Conservation (phyloP, 2,329 filamentous ascomycete species). For the Diaporthe citrichinensis region DNA sequence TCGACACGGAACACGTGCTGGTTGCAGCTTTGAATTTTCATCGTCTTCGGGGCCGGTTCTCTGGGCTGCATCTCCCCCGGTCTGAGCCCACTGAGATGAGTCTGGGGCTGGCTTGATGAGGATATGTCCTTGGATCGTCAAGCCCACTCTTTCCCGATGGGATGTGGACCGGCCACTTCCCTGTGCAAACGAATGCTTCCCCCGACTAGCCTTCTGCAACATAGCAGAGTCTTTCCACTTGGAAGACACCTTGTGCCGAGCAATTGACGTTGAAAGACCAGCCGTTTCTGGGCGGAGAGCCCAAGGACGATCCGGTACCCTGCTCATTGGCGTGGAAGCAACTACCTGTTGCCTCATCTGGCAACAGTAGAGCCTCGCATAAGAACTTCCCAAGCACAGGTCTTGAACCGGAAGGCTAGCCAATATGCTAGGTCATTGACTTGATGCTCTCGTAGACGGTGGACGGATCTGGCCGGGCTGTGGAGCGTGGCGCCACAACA, state of each 20-base stretch:
- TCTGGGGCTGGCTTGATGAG: not conserved
- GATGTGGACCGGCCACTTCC: constrained; percentile 1
- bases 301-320: not conserved
- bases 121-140: not conserved
- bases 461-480: constrained; percentile 7
- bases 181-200: not conserved
- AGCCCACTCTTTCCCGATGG: constrained; percentile 3
- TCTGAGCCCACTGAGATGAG: constrained; percentile 3
- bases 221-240: not conserved
- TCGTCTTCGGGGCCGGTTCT: not conserved
- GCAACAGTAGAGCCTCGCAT: not conserved
- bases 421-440: not conserved
- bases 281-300: not conserved
- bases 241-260: not conserved
- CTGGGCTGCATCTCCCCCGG: not conserved
- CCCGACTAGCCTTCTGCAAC: not conserved
- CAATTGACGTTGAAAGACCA: not conserved
- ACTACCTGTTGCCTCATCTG: not conserved
- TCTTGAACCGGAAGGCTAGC: not conserved
- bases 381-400: not conserved
- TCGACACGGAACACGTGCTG: not conserved
- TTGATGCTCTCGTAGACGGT: not conserved
- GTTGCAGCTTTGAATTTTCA: not conserved
- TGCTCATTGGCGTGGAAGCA: not conserved
- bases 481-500: constrained; percentile 11